Evolutionary conservation across 2,329 filamentous ascomycete genomes (phyloP), one percentile per base, ranked within the genome.

Genomic region (Pseudogymnoascus sp.): DNA sequence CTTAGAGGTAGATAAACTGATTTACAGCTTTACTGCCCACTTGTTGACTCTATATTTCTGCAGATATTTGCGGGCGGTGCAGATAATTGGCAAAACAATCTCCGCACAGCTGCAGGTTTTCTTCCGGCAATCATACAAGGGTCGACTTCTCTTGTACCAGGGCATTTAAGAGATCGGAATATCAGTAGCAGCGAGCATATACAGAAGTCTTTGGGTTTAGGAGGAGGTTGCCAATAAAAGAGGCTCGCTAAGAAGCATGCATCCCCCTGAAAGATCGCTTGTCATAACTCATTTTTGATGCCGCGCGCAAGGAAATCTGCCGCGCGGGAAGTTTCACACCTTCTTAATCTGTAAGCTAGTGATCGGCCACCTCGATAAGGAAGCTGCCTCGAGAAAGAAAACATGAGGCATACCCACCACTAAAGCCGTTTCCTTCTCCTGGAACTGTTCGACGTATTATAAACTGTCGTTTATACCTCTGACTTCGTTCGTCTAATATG

Each of bases 1-100:
- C 23, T 60, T 11, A 11, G 61, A 62, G 55, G 61, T 62, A 62
- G 4, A 39, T 23, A 58, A 28, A 58, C 25, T 30, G 33, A 19
- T 28, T 25, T 58, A 22, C 22, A 25, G 16, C 35, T 36, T 36
- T n/a, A 36, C 35, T 36, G 35, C 35, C 35, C 35, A 36, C 35
- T 36, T 36, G 35, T 36, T 36, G 35, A 36, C 35, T 36, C 35
- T 36, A 36, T 36, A 36, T 36, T 36, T 36, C 35, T 36, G 35
- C 14, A 36, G 35, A 36, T 36, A 36, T 36, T 36, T 36, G 35
- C 35, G 14, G 35, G 35, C 35, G 35, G 35, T 36, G 35, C 35
- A 36, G 14, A 36, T 36, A 36, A 36, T 36, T 36, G 14, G 35
- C 35, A 36, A 36, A 36, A 36, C 35, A 36, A 36, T 36, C 35